These are phyloP conservation scores for Skeletonema marinoi DNA, from an alignment of 108 stramenopile species.

Conservation along the genomic window DNA sequence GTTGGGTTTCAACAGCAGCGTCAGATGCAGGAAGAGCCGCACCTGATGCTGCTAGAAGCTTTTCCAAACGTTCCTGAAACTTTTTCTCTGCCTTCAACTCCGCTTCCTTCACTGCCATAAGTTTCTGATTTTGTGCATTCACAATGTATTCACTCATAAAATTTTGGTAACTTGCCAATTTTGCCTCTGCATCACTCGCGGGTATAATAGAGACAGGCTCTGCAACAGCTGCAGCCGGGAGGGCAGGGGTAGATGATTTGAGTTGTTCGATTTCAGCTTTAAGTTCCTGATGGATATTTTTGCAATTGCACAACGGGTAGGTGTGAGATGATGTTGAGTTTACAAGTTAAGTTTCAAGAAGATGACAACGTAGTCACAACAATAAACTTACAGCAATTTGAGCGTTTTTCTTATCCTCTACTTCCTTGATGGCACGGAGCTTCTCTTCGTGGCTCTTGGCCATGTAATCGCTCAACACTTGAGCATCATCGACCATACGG, in stretches of 20 bases:
- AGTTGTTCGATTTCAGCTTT: constrained; percentile 55
- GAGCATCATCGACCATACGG: constrained; percentile 4
- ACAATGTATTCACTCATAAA: constrained; percentile 86
- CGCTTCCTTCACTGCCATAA: constrained; percentile 46
- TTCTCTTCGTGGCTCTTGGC: constrained; percentile 85
- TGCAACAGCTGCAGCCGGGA: constrained; percentile 16
- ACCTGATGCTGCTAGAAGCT: constrained; percentile 14
- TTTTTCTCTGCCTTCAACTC: constrained; percentile 57
- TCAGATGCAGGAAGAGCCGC: constrained; percentile 7
- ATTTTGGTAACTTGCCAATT: constrained; percentile 64
- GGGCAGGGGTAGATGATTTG: constrained; percentile 27
- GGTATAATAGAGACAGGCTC: constrained; percentile 29
- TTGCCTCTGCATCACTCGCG: constrained; percentile 49
- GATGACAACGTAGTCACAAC: background rate
- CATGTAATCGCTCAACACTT: constrained; percentile 73
- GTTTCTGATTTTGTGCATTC: constrained; percentile 61
- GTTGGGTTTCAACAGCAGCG: background rate
- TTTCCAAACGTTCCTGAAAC: constrained; percentile 41
- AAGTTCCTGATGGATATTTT: constrained; percentile 40
- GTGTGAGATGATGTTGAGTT: background rate
- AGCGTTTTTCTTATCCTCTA: constrained; percentile 71
- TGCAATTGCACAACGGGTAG: background rate
- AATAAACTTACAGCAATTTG: constrained; percentile 65
- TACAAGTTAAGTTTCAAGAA: background rate
- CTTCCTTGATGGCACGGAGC: constrained; percentile 58